phyloP scores from a whole-genome alignment of 306 rosid species.

The Vachellia collinsii region DNA sequence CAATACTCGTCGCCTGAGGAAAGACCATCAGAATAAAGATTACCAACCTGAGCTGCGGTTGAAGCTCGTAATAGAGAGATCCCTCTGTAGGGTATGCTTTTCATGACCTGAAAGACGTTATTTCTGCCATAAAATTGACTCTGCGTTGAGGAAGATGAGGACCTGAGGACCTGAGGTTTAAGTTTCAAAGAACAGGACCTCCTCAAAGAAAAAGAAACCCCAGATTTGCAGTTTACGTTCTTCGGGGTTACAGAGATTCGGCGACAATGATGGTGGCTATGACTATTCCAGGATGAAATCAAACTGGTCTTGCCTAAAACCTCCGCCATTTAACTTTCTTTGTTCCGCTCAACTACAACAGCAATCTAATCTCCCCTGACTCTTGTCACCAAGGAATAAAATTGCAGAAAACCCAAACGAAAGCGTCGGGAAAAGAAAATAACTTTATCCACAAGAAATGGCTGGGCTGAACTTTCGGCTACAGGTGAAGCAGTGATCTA shows the following conservation, averaged over 20 bases:
- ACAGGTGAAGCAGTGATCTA: neutral
- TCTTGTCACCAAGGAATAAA: neutral
- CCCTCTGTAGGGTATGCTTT: slow-evolving; percentile 32
- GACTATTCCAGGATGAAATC: slow-evolving; percentile 48
- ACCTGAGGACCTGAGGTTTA: slow-evolving; percentile 44
- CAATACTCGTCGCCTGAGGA: neutral
- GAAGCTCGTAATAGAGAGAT: slow-evolving; percentile 41
- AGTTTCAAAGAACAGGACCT: slow-evolving; percentile 49
- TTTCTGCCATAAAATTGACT: slow-evolving; percentile 52
- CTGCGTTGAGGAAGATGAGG: slow-evolving; percentile 33
- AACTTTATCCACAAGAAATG: slow-evolving; percentile 44
- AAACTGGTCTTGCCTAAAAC: slow-evolving; percentile 51
- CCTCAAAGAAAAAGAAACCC: slow-evolving; percentile 23
- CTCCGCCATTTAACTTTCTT: slow-evolving; percentile 51
- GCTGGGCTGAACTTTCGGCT: slow-evolving; percentile 8
- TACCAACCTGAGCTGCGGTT: slow-evolving; percentile 57
- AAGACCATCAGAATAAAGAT: neutral
- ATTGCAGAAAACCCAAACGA: slow-evolving; percentile 11
- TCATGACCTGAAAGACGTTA: slow-evolving; percentile 38
- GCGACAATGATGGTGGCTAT: slow-evolving; percentile 26
- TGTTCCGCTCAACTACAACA: slow-evolving; percentile 6
- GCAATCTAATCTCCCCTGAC: neutral
- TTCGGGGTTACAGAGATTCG: slow-evolving; percentile 42
- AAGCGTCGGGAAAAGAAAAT: slow-evolving; percentile 6
- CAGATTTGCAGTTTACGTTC: slow-evolving; percentile 36